Conservation (phyloP, 1,284 basidiomycete species). For the Boletus albobrunnescens region DNA sequence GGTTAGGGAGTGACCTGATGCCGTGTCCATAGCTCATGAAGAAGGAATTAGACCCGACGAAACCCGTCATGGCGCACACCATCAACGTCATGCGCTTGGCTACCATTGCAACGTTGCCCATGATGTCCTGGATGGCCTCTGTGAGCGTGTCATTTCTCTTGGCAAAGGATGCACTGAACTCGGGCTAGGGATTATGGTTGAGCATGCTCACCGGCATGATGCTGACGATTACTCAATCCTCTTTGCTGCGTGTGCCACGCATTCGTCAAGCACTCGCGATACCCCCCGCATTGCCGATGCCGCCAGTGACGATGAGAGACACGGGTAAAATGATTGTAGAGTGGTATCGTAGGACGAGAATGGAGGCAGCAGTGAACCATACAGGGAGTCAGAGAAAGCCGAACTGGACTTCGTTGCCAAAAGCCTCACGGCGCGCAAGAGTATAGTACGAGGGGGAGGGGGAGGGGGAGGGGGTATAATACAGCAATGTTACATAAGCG, state of each 20-base stretch:
- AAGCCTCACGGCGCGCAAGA: constrained; percentile 19
- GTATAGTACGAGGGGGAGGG: too few relatives aligned
- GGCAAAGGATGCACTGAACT: neutral
- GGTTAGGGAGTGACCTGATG: constrained; percentile 6
- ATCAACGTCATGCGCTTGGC: constrained; percentile 71
- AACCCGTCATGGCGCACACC: constrained; percentile 59
- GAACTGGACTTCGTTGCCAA: constrained; percentile 26
- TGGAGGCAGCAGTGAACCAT: constrained; percentile 7
- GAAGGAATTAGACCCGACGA: constrained; percentile 54
- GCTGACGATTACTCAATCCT: constrained; percentile 22
- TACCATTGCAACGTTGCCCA: constrained; percentile 53
- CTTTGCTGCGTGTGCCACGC: constrained; percentile 22
- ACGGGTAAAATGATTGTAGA: constrained; percentile 24
- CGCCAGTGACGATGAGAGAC: constrained; percentile 29
- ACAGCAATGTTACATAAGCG: constrained; percentile 19
- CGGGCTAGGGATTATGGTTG: constrained; percentile 29
- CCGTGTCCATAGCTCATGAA: constrained; percentile 44
- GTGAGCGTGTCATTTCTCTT: constrained; percentile 37
- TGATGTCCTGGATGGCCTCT: constrained; percentile 59
- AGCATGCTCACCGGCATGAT: constrained; percentile 26
- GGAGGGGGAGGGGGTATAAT: too few relatives aligned
- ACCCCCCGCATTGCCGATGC: constrained; percentile 6
- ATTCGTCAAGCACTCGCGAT: constrained; percentile 28
- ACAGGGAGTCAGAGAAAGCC: constrained; percentile 18
- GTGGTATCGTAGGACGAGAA: constrained; percentile 15